Conservation (phyloP, 1,284 basidiomycete species). For the Afroboletus lepidellus region DNA sequence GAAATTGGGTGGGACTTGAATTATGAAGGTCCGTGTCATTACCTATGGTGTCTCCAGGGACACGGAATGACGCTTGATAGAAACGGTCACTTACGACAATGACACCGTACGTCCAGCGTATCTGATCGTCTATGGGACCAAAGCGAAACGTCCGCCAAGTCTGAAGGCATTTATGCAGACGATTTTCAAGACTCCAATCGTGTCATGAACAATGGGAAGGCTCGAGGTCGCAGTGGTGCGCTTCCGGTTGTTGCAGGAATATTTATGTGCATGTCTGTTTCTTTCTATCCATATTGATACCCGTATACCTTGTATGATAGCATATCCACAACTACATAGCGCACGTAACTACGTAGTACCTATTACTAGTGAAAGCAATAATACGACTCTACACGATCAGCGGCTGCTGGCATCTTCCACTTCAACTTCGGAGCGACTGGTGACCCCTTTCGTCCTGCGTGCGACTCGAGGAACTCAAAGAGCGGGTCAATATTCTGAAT, state of each 20-base stretch:
- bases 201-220: conserved; percentile 18
- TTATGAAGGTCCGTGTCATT: conserved; percentile 41
- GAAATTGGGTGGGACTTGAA: conserved; percentile 56
- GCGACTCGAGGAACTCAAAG: too few relatives aligned
- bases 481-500: not conserved
- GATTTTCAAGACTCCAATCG: conserved; percentile 38
- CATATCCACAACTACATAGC: conserved; percentile 6
- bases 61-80: conserved; percentile 23
- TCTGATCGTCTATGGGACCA: conserved; percentile 49
- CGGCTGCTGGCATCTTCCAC: too few relatives aligned
- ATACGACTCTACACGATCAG: too few relatives aligned
- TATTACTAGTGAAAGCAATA: not conserved
- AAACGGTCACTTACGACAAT: conserved; percentile 58
- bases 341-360: conserved; percentile 1
- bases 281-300: conserved; percentile 13
- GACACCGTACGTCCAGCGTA: conserved; percentile 60
- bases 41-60: not conserved
- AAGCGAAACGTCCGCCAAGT: conserved; percentile 27
- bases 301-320: conserved; percentile 17
- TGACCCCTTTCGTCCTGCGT: too few relatives aligned
- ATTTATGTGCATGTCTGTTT: conserved; percentile 14
- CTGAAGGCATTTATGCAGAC: conserved; percentile 32
- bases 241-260: conserved; percentile 3
- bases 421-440: too few relatives aligned
- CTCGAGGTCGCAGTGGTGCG: not conserved